Percentiles rank a stretch among this genome's conserved stretches.
phyloP scores from a whole-genome alignment of 495 filamentous ascomycete species.

The Lentithecium fluviatile region DNA sequence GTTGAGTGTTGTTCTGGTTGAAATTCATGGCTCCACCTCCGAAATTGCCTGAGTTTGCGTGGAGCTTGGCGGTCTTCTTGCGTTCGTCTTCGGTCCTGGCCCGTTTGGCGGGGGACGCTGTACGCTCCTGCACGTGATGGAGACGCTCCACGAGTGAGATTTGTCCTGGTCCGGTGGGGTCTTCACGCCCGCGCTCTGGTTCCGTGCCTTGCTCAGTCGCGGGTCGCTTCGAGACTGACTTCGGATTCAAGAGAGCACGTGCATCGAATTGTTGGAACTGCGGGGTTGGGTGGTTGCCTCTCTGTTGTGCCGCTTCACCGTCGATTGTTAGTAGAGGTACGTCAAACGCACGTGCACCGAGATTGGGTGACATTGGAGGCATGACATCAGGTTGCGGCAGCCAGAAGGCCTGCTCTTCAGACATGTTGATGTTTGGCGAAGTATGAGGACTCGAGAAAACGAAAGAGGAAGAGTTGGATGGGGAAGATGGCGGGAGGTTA shows the following conservation, averaged over 20 bases:
- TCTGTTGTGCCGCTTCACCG: not conserved
- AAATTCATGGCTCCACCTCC: conserved; percentile 59
- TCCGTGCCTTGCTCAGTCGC: conserved; percentile 11
- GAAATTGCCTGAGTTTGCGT: conserved; percentile 43
- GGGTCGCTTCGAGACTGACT: conserved; percentile 27
- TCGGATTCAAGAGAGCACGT: conserved; percentile 39
- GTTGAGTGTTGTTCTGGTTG: conserved; percentile 56
- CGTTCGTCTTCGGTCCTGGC: conserved; percentile 53
- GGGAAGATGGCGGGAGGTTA: conserved; percentile 8
- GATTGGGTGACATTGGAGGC: no score
- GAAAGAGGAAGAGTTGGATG: not conserved
- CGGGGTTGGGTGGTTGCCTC: not conserved
- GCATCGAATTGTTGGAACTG: conserved; percentile 32
- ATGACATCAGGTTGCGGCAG: no score
- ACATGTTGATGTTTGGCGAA: not conserved
- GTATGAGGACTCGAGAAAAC: not conserved
- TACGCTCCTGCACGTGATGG: conserved; percentile 68
- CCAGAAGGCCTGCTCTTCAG: not conserved
- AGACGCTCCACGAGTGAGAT: conserved; percentile 53
- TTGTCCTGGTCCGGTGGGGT: conserved; percentile 1
- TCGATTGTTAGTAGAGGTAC: no score
- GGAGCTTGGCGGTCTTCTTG: conserved; percentile 35
- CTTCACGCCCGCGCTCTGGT: conserved; percentile 15
- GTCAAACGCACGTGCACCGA: no score
- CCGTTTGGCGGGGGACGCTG: conserved; percentile 62